Evolutionary conservation across 331 rosid species (phyloP), one percentile per base, ranked within the genome.

Genomic region (Quercus tomentella): DNA sequence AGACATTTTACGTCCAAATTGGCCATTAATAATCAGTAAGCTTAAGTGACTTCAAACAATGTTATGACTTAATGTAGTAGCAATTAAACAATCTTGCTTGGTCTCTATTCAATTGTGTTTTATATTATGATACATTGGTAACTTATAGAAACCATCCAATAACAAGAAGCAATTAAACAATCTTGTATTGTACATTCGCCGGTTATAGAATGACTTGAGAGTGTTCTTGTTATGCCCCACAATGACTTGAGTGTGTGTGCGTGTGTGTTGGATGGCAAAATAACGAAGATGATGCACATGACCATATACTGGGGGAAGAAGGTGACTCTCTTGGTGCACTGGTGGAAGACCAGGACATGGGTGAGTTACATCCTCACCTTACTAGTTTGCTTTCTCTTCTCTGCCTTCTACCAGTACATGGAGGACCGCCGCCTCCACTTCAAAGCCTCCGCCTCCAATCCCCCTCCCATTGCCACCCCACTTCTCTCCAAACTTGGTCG

Each of bases 311-410:
- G 76, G 82, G 51, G 82, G 18, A 78, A 56, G 45, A 63, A 57
- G 16, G 76, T 78, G 33, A 78, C 52, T 26, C 82, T 78, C 16
- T 20, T 70, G 30, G 12, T 70, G 60, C 43, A 56, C 45, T 58
- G 70, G 21, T 78, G 76, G 82, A 56, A 6, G 61, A 78, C 76
- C 41, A 3, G 60, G 18, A 56, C 82, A 3, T 41, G 57, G 76
- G 11, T 26, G 16, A 30, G 71, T 37, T 78, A 78, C 61, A 70
- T 71, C 30, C 57, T 78, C 70, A 37, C 82, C n/a, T 28, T 71
- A 43, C 76, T 78, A 22, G 72, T 70, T 61, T 78, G 82, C 60
- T 78, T 78, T 58, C 70, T 71, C 72, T 23, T 60, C 82, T 78
- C 77, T 8, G 72, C 72, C 30, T 45, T 78, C 71, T 26, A 78